Base-by-base conservation (phyloP, 352 stramenopile genomes). In the Globisporangium spinosum region DNA sequence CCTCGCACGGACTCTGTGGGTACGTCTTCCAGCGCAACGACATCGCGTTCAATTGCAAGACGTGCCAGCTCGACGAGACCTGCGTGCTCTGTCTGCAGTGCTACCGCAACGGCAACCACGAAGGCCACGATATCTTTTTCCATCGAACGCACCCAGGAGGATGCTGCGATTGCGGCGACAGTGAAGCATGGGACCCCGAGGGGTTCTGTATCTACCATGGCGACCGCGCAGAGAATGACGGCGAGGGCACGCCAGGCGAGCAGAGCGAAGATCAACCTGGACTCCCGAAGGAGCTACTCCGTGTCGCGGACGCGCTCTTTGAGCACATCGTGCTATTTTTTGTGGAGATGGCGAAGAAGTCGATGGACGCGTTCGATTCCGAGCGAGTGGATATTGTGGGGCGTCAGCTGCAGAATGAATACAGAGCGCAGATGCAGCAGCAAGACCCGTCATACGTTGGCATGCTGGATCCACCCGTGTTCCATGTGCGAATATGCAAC, bases 141-240 rank as follows among this genome's bases (percentile, higher is more conserved):
- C 84, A 94, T 67, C 82, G 85, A 40, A 96, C 88, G 32, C 72
- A 67, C 57, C 83, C 85, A 0, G 88, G 88, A 1, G 88, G 87
- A n/a, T 87, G 99, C 84, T 99, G 98, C 71, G 98, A 99, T 85
- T 99, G 98, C 70, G 98, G 98, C 45, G 98, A 99, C 81, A 79
- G 88, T 22, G 98, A 99, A 75, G 97, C 98, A 3, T 99, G 98
- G 98, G 88, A 87, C 15, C 80, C 89, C 0, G 82, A 96, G 29
- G 97, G 97, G 7, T 99, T 98, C 72, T 99, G 98, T 77, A 68
- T 83, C 9, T 62, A 82, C 54, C 98, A 99, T 82, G 90, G 77
- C 25, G 67, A 89, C 35, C 68, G 73, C 45, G 71, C 76, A 25
- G 67, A 68, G 9, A 56, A 65, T 8, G 71, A 67, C 25, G 68